Evolutionary conservation across 2,329 filamentous ascomycete species (phyloP), one percentile per base, ranked within the genome.

Genomic region (Ophiostoma fasciatum): DNA sequence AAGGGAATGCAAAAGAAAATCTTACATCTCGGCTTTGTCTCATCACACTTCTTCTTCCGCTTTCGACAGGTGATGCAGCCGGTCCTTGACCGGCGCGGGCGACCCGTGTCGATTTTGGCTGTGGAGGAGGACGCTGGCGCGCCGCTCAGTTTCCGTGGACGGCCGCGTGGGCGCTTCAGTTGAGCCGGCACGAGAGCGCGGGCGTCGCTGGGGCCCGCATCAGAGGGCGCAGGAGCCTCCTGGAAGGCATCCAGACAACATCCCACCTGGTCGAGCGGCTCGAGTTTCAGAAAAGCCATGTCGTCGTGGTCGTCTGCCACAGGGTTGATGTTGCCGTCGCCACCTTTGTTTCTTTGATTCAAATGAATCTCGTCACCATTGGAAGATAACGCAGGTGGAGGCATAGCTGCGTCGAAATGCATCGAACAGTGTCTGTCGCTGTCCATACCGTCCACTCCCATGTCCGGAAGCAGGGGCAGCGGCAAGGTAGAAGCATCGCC

Each of bases 61-160:
- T 71, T 77, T 38, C 74, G 64, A 47, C 74, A 79, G 10, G 74
- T 79, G 35, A 78, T 71, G 45, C 71, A 79, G 7, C 75, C 75
- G 2, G 74, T 79, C 57, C 78, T 79, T 35, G 74, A 78, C 35
- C 75, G 63, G 15, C n/a, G n/a, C n/a, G n/a, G n/a, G n/a, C n/a
- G n/a, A n/a, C 82, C 82, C 53, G 92, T 92, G 39, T 82, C 75
- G 35, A 82, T 60, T 52, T 90, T 92, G 49, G 68, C 71, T 33
- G 73, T 58, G 14, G 64, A 58, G 13, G 62, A 10, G 2, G 35
- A 50, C 25, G 69, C 65, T 1, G 74, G 68, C 7, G 66, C 67
- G 14, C 80, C 60, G 27, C 82, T 80, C 48, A 85, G 75, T 60
- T 93, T 93, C 55, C 84, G 70, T 34, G 85, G 85, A 37, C 85